Evolutionary conservation across 2,329 filamentous ascomycete species (phyloP).

Genomic region (Lecanicillium sp.): DNA sequence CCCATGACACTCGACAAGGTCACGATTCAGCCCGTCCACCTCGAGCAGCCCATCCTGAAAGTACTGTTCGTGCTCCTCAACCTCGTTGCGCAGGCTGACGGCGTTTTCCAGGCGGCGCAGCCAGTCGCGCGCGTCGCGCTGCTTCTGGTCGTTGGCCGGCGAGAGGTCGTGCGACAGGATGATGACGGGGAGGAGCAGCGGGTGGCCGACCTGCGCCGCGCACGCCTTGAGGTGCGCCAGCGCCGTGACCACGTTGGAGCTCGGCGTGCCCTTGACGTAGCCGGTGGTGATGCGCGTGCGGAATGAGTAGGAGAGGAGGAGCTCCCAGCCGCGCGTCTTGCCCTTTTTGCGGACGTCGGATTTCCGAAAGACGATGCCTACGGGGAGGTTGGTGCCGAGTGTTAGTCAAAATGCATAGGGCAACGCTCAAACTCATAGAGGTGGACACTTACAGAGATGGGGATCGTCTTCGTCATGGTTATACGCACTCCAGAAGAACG

Average conservation of each 20-base stretch:
- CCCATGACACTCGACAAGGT: constrained; percentile 56
- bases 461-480: constrained; percentile 50
- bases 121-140: constrained; percentile 56
- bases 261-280: constrained; percentile 53
- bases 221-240: constrained; percentile 44
- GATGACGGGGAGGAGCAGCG: constrained; percentile 50
- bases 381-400: constrained; percentile 1
- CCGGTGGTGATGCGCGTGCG: constrained; percentile 48
- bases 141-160: constrained; percentile 49
- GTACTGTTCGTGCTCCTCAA: constrained; percentile 47
- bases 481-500: constrained; percentile 54
- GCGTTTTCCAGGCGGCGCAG: constrained; percentile 53
- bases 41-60: constrained; percentile 45
- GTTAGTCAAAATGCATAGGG: neutral
- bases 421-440: neutral
- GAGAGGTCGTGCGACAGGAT: constrained; percentile 52
- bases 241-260: constrained; percentile 43
- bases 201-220: constrained; percentile 43
- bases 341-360: constrained; percentile 60
- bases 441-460: constrained; percentile 41
- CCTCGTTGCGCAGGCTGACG: constrained; percentile 52
- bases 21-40: constrained; percentile 52
- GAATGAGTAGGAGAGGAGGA: constrained; percentile 53
- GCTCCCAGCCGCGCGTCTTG: constrained; percentile 55
- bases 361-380: constrained; percentile 56